Evolutionary conservation across 768 basidiomycete species (phyloP).

Genomic region (Boletus rubropictus): DNA sequence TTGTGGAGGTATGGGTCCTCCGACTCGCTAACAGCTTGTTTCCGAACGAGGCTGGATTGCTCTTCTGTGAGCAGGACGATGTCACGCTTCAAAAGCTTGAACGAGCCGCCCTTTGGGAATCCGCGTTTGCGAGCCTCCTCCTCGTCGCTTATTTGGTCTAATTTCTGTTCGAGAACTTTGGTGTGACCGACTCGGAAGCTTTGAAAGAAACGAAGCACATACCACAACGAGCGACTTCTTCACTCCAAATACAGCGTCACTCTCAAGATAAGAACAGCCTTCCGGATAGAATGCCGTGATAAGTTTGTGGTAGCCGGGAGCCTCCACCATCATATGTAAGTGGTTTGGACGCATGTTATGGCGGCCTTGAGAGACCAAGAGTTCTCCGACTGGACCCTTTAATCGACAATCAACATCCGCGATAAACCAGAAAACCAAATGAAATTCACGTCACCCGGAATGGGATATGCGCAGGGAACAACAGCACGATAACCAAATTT

Average conservation of each 20-base stretch:
- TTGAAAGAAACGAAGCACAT: constrained; percentile 22
- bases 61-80: constrained; percentile 41
- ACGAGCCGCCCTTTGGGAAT: constrained; percentile 41
- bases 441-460: constrained; percentile 57
- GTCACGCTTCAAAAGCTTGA: constrained; percentile 44
- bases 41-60: constrained; percentile 33
- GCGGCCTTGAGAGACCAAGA: constrained; percentile 52
- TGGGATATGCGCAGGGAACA: constrained; percentile 64
- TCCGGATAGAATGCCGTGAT: constrained; percentile 71
- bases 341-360: constrained; percentile 80
- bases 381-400: constrained; percentile 63
- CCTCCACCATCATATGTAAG: constrained; percentile 67
- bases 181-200: background rate
- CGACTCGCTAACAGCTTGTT: constrained; percentile 12
- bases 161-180: constrained; percentile 33
- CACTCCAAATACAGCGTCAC: constrained; percentile 79
- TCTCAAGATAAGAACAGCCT: constrained; percentile 58
- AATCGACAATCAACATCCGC: constrained; percentile 6
- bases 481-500: constrained; percentile 66
- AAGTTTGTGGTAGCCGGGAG: constrained; percentile 67
- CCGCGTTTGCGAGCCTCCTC: constrained; percentile 47
- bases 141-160: constrained; percentile 49
- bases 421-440: constrained; percentile 2
- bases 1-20: background rate
- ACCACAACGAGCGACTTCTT: constrained; percentile 75